Evolutionary conservation across 2,329 filamentous ascomycete species (phyloP), one percentile per base, ranked within the genome.

Genomic region (Cryphonectria japonica): DNA sequence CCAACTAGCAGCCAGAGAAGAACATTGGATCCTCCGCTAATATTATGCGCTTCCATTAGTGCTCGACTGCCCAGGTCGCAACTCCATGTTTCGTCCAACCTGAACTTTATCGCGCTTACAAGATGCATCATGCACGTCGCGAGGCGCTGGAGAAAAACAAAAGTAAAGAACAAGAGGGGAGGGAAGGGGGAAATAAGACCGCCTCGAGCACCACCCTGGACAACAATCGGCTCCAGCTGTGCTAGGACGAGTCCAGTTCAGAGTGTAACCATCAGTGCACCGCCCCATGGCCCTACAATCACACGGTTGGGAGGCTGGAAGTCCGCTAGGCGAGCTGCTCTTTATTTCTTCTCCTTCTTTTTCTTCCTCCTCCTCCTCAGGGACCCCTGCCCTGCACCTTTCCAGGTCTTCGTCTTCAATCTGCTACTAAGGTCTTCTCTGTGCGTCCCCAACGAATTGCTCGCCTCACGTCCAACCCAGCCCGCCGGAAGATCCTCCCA

Each of bases 241-340:
- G 50, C 54, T 70, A 54, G 61, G 57, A 67, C 68, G 29, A 60
- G 50, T 54, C 19, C 67, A 32, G 43, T 67, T 34, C 71, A 66
- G 34, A 57, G 69, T 70, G 66, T 71, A 62, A 64, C 67, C 2
- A 43, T 37, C n/a, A 59, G 37, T 54, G 66, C 34, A 50, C 22
- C n/a, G 46, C 54, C 63, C 6, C 63, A 46, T 67, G 64, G 54
- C 50, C 57, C 61, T 46, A 62, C 61, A 43, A 72, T 65, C 68
- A 66, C 54, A 62, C 59, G 63, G 43, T 29, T 65, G 63, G 29
- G 43, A 71, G 62, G 46, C 66, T 52, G 62, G 66, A n/a, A n/a
- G 34, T 22, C 64, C 11, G 26, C 68, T 72, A 71, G 69, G 66
- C 71, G 71, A 72, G 71, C 62, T 71, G 69, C 71, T 70, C 7